Percentiles rank a stretch among this genome's conserved stretches.
Evolutionary conservation across 441 rosid species (phyloP).

Genomic region (Bruguiera hainesii): DNA sequence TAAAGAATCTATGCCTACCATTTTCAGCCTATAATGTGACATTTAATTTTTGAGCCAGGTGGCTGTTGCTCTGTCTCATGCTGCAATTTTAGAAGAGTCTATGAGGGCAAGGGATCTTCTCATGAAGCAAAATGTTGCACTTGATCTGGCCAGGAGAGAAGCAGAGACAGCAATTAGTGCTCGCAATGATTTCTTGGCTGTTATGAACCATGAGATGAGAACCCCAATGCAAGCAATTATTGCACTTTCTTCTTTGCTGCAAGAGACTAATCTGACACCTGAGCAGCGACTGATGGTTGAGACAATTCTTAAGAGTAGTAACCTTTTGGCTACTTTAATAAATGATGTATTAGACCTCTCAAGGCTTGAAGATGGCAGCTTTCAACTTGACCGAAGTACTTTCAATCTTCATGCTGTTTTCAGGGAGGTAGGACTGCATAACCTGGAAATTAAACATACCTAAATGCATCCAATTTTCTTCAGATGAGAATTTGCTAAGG

Average conservation of each 20-base stretch:
- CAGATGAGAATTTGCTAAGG: conserved; percentile 5
- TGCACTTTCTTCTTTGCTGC: conserved; percentile 93
- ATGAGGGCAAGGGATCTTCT: conserved; percentile 99
- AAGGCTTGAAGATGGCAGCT: conserved; percentile 98
- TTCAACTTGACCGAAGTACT: conserved; percentile 70
- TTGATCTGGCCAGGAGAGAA: conserved; percentile 88
- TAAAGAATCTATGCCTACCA: neutral
- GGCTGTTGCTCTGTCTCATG: conserved; percentile 98
- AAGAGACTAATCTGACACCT: conserved; percentile 87
- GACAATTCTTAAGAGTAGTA: conserved; percentile 90
- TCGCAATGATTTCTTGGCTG: conserved; percentile 95
- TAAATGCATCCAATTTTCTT: conserved; percentile 4
- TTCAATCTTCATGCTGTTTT: conserved; percentile 69
- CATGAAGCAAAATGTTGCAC: conserved; percentile 94
- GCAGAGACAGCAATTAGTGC: conserved; percentile 96
- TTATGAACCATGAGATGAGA: conserved; percentile 99
- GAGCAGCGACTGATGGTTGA: conserved; percentile 98
- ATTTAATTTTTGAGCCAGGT: conserved; percentile 47
- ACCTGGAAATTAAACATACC: neutral
- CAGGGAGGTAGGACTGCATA: conserved; percentile 55
- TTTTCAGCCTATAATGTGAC: conserved; percentile 3
- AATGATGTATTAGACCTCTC: conserved; percentile 98
- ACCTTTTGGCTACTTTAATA: conserved; percentile 81
- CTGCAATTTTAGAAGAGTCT: conserved; percentile 98
- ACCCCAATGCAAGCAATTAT: conserved; percentile 98